Conservation (phyloP, 2,329 filamentous ascomycete species). For the Periconia macrospinosa region DNA sequence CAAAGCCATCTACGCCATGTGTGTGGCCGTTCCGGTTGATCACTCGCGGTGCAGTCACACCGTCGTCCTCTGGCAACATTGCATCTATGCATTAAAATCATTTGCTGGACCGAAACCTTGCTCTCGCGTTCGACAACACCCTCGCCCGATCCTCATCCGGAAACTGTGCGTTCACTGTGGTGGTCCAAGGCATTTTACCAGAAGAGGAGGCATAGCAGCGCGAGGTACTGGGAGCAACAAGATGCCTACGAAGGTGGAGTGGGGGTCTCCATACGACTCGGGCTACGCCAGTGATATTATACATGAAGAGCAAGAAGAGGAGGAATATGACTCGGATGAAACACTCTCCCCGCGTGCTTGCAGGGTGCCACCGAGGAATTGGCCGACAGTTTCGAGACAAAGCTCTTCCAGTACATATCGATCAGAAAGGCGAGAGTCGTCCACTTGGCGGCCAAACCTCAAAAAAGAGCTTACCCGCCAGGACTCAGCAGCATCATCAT, state of each 20-base stretch:
- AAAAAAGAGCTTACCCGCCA: conserved; percentile 20
- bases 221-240: conserved; percentile 18
- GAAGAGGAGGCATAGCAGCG: conserved; percentile 32
- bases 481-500: conserved; percentile 9
- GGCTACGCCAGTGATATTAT: conserved; percentile 22
- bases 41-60: conserved; percentile 25
- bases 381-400: conserved; percentile 7
- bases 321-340: conserved; percentile 12
- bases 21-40: conserved; percentile 24
- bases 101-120: conserved; percentile 15
- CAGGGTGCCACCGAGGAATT: conserved; percentile 3
- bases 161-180: conserved; percentile 22
- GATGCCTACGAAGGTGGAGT: conserved; percentile 6
- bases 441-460: conserved; percentile 29
- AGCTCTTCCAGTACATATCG: conserved; percentile 11
- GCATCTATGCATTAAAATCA: conserved; percentile 17
- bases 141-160: conserved; percentile 18
- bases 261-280: conserved; percentile 16
- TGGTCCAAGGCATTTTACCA: conserved; percentile 22
- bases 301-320: conserved; percentile 17
- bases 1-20: conserved; percentile 14
- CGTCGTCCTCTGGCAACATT: conserved; percentile 26
- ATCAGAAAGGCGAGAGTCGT: conserved; percentile 15
- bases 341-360: conserved; percentile 20
- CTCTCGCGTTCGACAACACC: conserved; percentile 19